phyloP scores from a whole-genome alignment of 768 basidiomycete species.

The Suillus variegatus region DNA sequence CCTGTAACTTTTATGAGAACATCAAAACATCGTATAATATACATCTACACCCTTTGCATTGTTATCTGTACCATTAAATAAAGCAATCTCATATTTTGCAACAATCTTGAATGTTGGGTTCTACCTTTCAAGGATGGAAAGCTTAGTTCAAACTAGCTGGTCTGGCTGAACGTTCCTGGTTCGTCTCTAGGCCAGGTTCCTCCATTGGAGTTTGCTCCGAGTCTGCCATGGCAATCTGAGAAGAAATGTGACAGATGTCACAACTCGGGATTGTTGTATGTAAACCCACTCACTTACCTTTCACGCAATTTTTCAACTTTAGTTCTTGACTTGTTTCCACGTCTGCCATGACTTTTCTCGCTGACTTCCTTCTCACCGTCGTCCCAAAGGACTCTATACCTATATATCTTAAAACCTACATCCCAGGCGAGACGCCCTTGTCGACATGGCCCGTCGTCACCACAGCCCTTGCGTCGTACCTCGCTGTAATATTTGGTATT shows the following conservation, averaged over 20 bases:
- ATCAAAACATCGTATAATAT: slow-evolving; percentile 8
- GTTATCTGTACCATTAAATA: slow-evolving; percentile 9
- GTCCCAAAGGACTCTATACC: slow-evolving; percentile 49
- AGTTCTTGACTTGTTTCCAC: slow-evolving; percentile 25
- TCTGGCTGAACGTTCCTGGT: background rate
- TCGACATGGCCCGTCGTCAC: slow-evolving; percentile 67
- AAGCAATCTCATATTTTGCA: background rate
- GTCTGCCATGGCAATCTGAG: too few species aligned
- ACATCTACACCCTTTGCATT: slow-evolving; percentile 9
- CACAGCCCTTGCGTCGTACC: slow-evolving; percentile 73
- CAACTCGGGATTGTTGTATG: slow-evolving; percentile 22
- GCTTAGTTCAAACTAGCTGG: background rate
- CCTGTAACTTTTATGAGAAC: slow-evolving; percentile 4
- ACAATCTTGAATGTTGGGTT: background rate
- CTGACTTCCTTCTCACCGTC: slow-evolving; percentile 65
- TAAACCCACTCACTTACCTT: slow-evolving; percentile 24
- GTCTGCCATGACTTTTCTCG: slow-evolving; percentile 66
- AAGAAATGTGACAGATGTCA: slow-evolving; percentile 23
- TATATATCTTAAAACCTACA: slow-evolving; percentile 45
- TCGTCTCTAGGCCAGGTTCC: background rate
- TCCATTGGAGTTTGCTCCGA: too few species aligned
- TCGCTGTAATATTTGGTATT: slow-evolving; percentile 85
- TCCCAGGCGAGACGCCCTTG: slow-evolving; percentile 57
- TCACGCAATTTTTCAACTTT: slow-evolving; percentile 19
- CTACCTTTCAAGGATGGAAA: background rate